Base-by-base conservation (phyloP, 768 basidiomycete genomes). In the Sarcomyxa edulis region DNA sequence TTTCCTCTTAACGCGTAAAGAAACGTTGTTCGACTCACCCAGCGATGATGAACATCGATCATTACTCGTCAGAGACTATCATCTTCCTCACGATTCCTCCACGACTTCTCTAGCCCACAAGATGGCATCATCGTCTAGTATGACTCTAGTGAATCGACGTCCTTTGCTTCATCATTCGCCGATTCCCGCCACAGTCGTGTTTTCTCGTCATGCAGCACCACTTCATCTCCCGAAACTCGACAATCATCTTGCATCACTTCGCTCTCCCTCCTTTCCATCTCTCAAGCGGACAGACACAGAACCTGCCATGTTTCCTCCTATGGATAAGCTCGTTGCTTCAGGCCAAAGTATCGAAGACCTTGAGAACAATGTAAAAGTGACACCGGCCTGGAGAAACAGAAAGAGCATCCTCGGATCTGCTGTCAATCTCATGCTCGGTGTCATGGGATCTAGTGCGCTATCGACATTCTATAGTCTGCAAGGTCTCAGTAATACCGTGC, bases 381-480 rank as follows among this genome's bases (percentile, higher is more conserved):
- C 66, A 9, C 75, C 76, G 8, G 53, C 54, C 18, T 84, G 78
- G 76, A 65, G 70, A 44, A 74, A 81, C 50, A 62, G 77, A 25
- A 70, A 65, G 26, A 66, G 63, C 5, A 60, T 84, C 5, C 61
- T 84, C 22, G 67, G 69, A 18, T 50, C 64, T 5, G 48, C 71
- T 2, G 56, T 71, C 4, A 76, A 63, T 39, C 27, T 66, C n/a
- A 52, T 73, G 5, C 58, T 84, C 26, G 79, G 77, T 9, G 45
- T 79, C 19, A 68, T 73, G 82, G 83, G 84, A 8, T 85, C 84
- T 2, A 84, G 81, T 53, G 73, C 71, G 18, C 59, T 84, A 24
- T 74, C 81, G 4, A 71, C 74, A 1, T 83, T 76, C 47, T 87
- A 85, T 50, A 83, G 81, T 53, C 54, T 84, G 15, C 78, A 81